Evolutionary conservation across 2,329 filamentous ascomycete species (phyloP), one percentile per base, ranked within the genome.

Genomic region (Neospermospora avenae): DNA sequence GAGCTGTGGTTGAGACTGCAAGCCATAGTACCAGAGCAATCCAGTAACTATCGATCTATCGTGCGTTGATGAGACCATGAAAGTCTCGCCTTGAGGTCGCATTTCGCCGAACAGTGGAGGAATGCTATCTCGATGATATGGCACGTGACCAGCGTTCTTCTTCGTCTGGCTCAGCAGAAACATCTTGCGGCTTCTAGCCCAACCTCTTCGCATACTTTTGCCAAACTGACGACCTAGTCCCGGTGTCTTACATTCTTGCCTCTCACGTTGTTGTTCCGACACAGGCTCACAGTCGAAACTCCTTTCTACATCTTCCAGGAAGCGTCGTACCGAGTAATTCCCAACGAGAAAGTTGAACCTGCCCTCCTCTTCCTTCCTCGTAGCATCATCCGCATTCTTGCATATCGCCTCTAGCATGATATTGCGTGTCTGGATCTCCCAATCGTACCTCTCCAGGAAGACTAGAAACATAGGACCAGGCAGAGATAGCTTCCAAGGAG

Each of bases 391-490:
- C 24, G 49, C 34, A 44, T 45, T 16, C 20, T 48, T 45, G 13
- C 34, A 54, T 4, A 28, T 35, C 11, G 8, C 31, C 7, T 25
- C 41, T 13, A 18, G 41, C 65, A 67, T 67, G 1, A 34, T 35
- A 25, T 55, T 49, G 25, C 66, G 56, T 20, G 59, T 62, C 18
- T 61, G 49, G 25, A 68, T 55, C 46, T 66, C 63, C 55, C 60
- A 61, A 2, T 48, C 55, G 34, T 66, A 65, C 22, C 57, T 51
- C 46, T 66, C 63, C 1, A 68, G 31, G 45, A 68, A 67, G 6
- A 63, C 53, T 5, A 68, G 57, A 48, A 62, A 68, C 31, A 65
- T 63, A n/a, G 64, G 64, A 2, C 66, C 66, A 1, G 64, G 51
- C 18, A 34, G 18, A 0, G 61, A 57, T 13, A 68, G 55, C 41